Conservation (phyloP, 2,329 filamentous ascomycete genomes). For the Pestalotiopsis sp. region DNA sequence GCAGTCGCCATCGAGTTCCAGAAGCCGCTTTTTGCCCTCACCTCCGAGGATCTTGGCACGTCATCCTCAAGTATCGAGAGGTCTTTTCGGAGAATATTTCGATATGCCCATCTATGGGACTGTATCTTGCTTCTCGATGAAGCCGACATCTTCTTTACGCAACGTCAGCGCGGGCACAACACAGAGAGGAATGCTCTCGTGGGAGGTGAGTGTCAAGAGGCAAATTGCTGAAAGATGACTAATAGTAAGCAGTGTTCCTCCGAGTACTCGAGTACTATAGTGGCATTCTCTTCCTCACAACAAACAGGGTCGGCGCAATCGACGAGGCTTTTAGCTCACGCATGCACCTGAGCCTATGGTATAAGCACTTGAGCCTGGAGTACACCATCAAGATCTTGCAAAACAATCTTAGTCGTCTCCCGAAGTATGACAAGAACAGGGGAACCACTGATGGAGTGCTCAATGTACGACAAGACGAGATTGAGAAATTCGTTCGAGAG, state of each 20-base stretch:
- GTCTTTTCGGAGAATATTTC: conserved; percentile 44
- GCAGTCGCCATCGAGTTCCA: conserved; percentile 42
- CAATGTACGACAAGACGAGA: not conserved
- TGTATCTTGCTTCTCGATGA: conserved; percentile 32
- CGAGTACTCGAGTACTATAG: conserved; percentile 34
- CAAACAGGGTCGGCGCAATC: conserved; percentile 46
- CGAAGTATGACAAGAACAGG: too few relatives aligned
- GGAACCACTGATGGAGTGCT: not conserved
- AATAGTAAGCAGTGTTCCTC: conserved; percentile 33
- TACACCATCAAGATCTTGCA: conserved; percentile 45
- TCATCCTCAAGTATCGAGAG: conserved; percentile 43
- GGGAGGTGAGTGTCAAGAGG: not conserved
- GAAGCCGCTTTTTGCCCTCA: conserved; percentile 51
- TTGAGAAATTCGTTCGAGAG: not conserved
- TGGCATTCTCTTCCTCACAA: conserved; percentile 43
- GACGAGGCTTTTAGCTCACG: conserved; percentile 47
- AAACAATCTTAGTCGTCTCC: conserved; percentile 33
- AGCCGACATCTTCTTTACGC: conserved; percentile 31
- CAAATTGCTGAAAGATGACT: not conserved
- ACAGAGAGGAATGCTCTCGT: conserved; percentile 38
- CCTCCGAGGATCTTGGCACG: conserved; percentile 50
- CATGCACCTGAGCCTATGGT: conserved; percentile 39
- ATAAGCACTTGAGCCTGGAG: conserved; percentile 38
- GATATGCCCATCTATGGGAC: conserved; percentile 37
- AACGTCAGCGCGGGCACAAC: conserved; percentile 28